A percentile compares a stretch with the other conserved stretches of the same genome.
Conservation (phyloP, 2,329 filamentous ascomycete species). For the Alternaria alternata region DNA sequence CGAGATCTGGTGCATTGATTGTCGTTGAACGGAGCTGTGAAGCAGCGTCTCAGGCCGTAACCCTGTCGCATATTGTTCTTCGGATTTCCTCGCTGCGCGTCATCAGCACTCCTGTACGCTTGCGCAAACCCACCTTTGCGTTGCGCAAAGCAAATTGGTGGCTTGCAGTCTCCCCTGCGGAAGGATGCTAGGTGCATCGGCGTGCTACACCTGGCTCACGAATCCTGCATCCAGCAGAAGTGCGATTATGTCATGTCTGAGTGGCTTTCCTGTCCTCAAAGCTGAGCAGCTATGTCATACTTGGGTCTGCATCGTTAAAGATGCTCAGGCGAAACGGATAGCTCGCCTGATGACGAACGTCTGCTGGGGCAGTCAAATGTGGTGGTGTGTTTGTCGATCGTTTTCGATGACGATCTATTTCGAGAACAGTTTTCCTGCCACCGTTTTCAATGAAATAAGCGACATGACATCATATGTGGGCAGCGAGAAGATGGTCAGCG, state of each 20-base stretch:
- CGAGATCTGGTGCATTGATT: background rate
- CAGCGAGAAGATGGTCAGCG: constrained; percentile 7
- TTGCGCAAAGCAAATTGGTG: constrained; percentile 6
- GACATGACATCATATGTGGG: constrained; percentile 12
- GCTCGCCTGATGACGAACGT: constrained; percentile 15
- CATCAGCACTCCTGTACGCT: constrained; percentile 1
- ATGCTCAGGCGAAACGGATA: constrained; percentile 10
- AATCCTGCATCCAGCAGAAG: constrained; percentile 1
- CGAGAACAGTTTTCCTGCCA: constrained; percentile 5
- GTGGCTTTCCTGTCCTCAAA: background rate
- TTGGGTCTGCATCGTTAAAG: background rate
- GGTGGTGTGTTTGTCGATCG: constrained; percentile 13
- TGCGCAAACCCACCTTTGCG: constrained; percentile 5
- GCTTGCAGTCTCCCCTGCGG: constrained; percentile 6
- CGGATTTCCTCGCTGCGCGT: background rate
- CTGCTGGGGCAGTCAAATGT: background rate
- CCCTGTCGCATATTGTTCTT: background rate
- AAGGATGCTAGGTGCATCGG: constrained; percentile 6
- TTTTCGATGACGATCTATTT: constrained; percentile 12
- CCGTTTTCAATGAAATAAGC: constrained; percentile 8
- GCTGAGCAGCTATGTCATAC: constrained; percentile 13
- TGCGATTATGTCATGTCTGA: constrained; percentile 13
- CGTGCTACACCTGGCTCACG: constrained; percentile 8
- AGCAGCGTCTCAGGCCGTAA: background rate
- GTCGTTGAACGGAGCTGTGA: background rate